Evolutionary conservation across 2,329 filamentous ascomycete genomes (phyloP), one percentile per base, ranked within the genome.

Genomic region (Colletotrichum noveboracense): DNA sequence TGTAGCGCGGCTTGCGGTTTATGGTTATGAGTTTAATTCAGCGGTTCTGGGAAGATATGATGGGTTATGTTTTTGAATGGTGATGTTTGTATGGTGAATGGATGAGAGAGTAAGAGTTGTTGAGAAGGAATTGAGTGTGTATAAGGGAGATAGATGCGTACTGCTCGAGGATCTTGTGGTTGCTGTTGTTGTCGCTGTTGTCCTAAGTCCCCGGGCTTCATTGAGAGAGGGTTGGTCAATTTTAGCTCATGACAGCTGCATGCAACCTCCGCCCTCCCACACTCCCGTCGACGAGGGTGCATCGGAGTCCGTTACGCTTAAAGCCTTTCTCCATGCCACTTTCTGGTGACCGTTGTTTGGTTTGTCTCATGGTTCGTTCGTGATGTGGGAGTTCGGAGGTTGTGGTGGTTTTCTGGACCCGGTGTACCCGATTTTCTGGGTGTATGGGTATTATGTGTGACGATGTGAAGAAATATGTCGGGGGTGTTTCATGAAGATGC

Each of bases 121-220:
- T 13, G 6, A 48, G 38, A 43, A 0, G 1, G 2, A 3, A 6
- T 0, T 43, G 18, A n/a, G 18, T 2, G 2, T 21, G 43, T 21
- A 21, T 5, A 13, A 21, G 43, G n/a, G 0, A 48, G n/a, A 10
- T n/a, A 48, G n/a, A 0, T 48, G n/a, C 13, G n/a, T 4, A 6
- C 10, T 48, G 18, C 18, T 4, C 12, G 43, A 48, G 43, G 9
- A 48, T 48, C 9, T 52, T 6, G 43, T 38, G 14, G 36, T 38
- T 3, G 36, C 2, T 38, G 36, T 18, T 36, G 34, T 36, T 36
- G 34, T 36, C 0, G 34, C 13, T 38, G 0, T 38, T 38, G 36
- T 18, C 36, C 14, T 18, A 18, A 18, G 36, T 38, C 36, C 36
- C 36, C 36, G 36, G 36, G n/a, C 43, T 52, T 52, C 43, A 52